Conservation (phyloP, 495 filamentous ascomycete genomes). For the Amphirosellinia nigrospora region DNA sequence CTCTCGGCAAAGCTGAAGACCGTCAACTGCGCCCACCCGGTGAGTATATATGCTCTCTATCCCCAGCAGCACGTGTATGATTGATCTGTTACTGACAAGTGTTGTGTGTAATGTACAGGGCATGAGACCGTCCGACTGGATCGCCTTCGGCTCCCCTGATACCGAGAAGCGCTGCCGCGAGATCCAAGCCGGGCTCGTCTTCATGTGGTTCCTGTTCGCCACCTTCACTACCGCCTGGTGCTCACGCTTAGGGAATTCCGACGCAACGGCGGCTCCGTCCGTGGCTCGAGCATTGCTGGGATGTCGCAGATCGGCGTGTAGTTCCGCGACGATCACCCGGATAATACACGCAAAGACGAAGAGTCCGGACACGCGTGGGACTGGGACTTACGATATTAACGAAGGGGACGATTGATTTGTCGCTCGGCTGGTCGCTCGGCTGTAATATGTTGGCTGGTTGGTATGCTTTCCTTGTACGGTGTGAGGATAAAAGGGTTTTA, state of each 20-base stretch:
- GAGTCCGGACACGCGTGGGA: background rate
- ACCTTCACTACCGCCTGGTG: constrained; percentile 42
- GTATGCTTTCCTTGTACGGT: constrained; percentile 5
- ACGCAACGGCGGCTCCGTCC: constrained; percentile 48
- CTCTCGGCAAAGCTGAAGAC: constrained; percentile 53
- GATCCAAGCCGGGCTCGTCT: constrained; percentile 55
- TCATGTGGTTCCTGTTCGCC: constrained; percentile 57
- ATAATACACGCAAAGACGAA: background rate
- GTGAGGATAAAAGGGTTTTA: constrained; percentile 15
- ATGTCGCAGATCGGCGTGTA: constrained; percentile 58
- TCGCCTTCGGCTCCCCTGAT: constrained; percentile 52
- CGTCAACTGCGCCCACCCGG: constrained; percentile 47
- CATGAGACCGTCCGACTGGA: constrained; percentile 44
- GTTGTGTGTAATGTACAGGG: constrained; percentile 24
- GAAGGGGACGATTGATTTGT: background rate
- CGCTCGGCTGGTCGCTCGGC: background rate
- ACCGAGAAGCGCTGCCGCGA: constrained; percentile 55
- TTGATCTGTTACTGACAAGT: constrained; percentile 20
- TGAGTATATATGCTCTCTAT: constrained; percentile 19
- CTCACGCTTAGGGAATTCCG: constrained; percentile 46
- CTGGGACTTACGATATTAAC: constrained; percentile 18
- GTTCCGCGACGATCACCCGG: constrained; percentile 19
- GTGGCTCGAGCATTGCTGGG: constrained; percentile 50
- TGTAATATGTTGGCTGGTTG: background rate
- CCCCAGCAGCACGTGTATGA: too few relatives aligned